phyloP scores from a whole-genome alignment of 2,329 filamentous ascomycete species.

The Alternaria solani region DNA sequence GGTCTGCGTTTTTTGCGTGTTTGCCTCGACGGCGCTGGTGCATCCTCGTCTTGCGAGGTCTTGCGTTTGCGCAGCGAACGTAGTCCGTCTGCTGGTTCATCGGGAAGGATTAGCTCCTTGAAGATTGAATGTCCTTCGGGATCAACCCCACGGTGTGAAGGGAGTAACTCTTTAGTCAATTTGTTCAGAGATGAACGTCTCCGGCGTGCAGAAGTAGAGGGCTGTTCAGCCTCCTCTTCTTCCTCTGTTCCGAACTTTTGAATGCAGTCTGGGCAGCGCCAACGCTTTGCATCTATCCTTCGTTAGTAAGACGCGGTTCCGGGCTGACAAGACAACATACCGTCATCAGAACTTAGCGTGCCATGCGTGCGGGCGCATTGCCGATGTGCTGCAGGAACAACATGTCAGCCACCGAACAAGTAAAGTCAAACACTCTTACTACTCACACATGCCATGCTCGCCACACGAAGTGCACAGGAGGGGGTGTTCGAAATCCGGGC shows the following conservation, averaged over 20 bases:
- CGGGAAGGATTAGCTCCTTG: constrained; percentile 74
- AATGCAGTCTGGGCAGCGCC: constrained; percentile 69
- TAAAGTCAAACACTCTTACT: constrained; percentile 35
- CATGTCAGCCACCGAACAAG: constrained; percentile 52
- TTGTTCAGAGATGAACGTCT: constrained; percentile 70
- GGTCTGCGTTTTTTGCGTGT: constrained; percentile 55
- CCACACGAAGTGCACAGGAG: constrained; percentile 79
- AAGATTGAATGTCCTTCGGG: constrained; percentile 75
- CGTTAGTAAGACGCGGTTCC: constrained; percentile 28
- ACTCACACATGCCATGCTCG: constrained; percentile 74
- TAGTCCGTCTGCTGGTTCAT: constrained; percentile 77
- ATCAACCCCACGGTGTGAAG: constrained; percentile 70
- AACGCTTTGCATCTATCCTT: constrained; percentile 62
- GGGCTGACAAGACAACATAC: constrained; percentile 59
- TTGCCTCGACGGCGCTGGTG: constrained; percentile 54
- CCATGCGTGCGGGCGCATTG: constrained; percentile 83
- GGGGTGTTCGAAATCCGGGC: constrained; percentile 81
- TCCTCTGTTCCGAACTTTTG: constrained; percentile 52
- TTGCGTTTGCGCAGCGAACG: constrained; percentile 85
- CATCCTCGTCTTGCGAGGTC: constrained; percentile 73
- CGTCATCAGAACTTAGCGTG: constrained; percentile 67
- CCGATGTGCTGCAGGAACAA: constrained; percentile 76
- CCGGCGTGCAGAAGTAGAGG: constrained; percentile 53
- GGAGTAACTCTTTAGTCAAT: constrained; percentile 74
- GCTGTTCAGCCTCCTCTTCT: constrained; percentile 50